phyloP scores from a whole-genome alignment of 2,329 filamentous ascomycete genomes.

The Trichophyton verrucosum region DNA sequence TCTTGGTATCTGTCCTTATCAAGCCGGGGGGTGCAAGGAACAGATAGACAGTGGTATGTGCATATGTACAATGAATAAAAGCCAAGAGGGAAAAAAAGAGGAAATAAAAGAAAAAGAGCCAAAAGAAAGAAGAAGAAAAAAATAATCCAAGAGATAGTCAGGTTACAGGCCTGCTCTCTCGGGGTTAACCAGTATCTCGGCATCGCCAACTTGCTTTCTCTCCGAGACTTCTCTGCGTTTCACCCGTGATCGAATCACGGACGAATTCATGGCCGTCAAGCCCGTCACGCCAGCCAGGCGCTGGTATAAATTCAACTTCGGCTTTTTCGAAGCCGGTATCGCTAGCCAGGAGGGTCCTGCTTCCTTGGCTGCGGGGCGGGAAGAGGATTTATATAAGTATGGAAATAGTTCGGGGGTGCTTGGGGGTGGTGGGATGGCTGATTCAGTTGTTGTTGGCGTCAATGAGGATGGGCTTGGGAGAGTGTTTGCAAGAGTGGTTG shows the following conservation, averaged over 20 bases:
- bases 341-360: not conserved
- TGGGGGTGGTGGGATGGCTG: constrained; percentile 13
- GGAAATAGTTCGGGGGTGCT: not conserved
- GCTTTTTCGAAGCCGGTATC: not conserved
- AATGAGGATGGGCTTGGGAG: constrained; percentile 10
- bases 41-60: not conserved
- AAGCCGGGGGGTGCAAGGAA: not conserved
- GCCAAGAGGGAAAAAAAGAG: not conserved
- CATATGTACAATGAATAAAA: not conserved
- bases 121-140: not conserved
- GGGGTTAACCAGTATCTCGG: constrained; percentile 59
- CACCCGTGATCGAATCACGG: constrained; percentile 56
- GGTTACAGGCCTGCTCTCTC: constrained; percentile 18
- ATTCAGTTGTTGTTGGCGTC: constrained; percentile 14
- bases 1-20: not conserved
- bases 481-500: constrained; percentile 6
- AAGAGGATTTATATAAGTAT: not conserved
- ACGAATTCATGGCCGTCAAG: constrained; percentile 41
- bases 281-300: constrained; percentile 32
- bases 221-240: constrained; percentile 66
- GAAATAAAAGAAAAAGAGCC: not conserved
- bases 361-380: not conserved
- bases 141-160: not conserved
- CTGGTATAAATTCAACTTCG: not conserved
- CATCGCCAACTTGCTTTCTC: constrained; percentile 81